These are phyloP conservation scores for Podospora bellae-mahoneyi DNA, from an alignment of 495 filamentous ascomycete genomes.

Conservation along the genomic window DNA sequence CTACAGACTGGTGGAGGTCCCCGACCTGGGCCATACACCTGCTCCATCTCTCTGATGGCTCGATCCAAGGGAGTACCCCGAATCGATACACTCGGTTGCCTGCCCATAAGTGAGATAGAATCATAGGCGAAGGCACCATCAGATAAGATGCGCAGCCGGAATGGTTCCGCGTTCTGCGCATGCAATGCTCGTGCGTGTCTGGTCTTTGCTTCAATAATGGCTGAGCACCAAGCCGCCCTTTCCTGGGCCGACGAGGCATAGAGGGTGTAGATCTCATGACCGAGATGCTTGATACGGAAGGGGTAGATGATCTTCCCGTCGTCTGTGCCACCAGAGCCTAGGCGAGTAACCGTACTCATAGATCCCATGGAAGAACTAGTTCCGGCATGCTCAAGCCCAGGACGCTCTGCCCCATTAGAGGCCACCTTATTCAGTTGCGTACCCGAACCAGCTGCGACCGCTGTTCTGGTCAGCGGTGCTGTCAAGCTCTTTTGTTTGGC, in stretches of 20 bases:
- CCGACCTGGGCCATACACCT: constrained; percentile 60
- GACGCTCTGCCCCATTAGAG: constrained; percentile 49
- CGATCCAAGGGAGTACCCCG: constrained; percentile 88
- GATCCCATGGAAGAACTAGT: constrained; percentile 51
- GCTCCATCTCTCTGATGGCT: constrained; percentile 84
- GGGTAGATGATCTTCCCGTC: constrained; percentile 85
- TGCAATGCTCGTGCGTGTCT: constrained; percentile 83
- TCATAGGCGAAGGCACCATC: constrained; percentile 89
- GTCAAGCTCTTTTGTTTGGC: constrained; percentile 80
- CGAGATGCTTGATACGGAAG: constrained; percentile 96
- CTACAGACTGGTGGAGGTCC: constrained; percentile 74
- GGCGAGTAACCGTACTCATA: constrained; percentile 45
- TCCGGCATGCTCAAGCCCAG: constrained; percentile 60
- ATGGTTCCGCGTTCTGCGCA: constrained; percentile 93
- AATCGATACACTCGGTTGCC: constrained; percentile 54
- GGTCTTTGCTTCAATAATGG: constrained; percentile 92
- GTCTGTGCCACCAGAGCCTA: constrained; percentile 43
- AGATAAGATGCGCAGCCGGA: constrained; percentile 85
- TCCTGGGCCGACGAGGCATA: constrained; percentile 72
- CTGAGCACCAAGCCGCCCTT: constrained; percentile 84
- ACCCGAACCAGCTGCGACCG: constrained; percentile 46
- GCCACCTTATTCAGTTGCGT: constrained; percentile 51
- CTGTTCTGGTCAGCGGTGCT: constrained; percentile 54
- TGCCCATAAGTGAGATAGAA: constrained; percentile 49
- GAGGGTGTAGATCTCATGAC: constrained; percentile 81